A percentile compares a stretch with the other conserved stretches of the same genome.
Conservation (phyloP, 768 basidiomycete genomes). For the Hypholoma fasciculare region DNA sequence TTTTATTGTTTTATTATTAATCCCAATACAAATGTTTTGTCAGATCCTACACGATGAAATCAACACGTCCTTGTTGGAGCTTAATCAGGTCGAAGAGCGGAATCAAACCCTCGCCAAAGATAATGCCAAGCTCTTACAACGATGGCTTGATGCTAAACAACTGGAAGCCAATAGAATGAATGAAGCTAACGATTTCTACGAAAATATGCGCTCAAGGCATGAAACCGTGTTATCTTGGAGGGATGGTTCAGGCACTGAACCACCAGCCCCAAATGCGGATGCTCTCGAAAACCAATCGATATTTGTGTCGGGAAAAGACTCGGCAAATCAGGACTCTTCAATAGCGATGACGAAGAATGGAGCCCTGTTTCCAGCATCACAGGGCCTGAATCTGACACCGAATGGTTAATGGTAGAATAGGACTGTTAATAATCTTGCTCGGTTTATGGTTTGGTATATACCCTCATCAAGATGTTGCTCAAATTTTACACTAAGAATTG, state of each 20-base stretch:
- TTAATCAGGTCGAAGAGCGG: constrained; percentile 85
- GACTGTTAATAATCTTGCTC: constrained; percentile 16
- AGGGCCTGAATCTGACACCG: constrained; percentile 82
- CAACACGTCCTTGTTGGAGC: constrained; percentile 86
- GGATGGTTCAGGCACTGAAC: constrained; percentile 35
- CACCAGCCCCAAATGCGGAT: constrained; percentile 24
- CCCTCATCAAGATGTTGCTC: constrained; percentile 17
- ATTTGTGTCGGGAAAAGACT: constrained; percentile 72
- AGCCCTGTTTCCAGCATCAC: constrained; percentile 67
- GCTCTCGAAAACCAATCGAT: constrained; percentile 28
- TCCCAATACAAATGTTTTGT: constrained; percentile 7
- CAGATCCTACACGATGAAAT: constrained; percentile 96
- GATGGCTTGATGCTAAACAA: constrained; percentile 97
- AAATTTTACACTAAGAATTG: no score
- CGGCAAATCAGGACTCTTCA: constrained; percentile 46
- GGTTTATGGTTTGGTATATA: constrained; percentile 24
- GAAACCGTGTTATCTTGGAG: constrained; percentile 62
- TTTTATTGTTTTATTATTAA: constrained; percentile 14
- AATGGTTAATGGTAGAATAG: constrained; percentile 81
- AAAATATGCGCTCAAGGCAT: constrained; percentile 78
- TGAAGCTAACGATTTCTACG: constrained; percentile 87
- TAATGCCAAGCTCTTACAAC: constrained; percentile 92
- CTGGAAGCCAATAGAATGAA: constrained; percentile 94
- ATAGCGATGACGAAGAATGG: constrained; percentile 66
- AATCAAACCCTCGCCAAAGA: constrained; percentile 87